These are phyloP conservation scores for Teratosphaeria epicoccoides DNA, from an alignment of 2,329 filamentous ascomycete species.

Conservation along the genomic window DNA sequence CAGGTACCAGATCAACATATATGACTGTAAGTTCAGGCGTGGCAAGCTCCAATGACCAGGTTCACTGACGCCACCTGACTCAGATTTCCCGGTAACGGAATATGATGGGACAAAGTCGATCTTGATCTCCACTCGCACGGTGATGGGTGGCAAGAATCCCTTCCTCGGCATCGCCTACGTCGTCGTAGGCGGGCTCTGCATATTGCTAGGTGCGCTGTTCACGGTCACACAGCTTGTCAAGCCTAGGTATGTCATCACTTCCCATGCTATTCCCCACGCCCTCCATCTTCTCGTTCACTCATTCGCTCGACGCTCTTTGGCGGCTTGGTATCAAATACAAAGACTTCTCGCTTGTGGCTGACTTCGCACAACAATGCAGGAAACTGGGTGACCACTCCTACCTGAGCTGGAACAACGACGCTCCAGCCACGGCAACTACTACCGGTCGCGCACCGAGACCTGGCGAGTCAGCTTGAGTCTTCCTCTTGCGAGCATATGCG, in stretches of 20 bases:
- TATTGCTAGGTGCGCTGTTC: slow-evolving; percentile 78
- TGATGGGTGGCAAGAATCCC: slow-evolving; percentile 89
- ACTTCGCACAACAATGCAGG: slow-evolving; percentile 36
- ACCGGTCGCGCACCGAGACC: slow-evolving; percentile 31
- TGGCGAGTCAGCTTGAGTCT: slow-evolving; percentile 20
- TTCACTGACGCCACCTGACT: slow-evolving; percentile 9
- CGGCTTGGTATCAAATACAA: background rate
- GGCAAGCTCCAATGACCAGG: background rate
- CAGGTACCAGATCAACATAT: slow-evolving; percentile 65
- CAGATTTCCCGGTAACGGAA: slow-evolving; percentile 68
- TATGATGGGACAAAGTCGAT: slow-evolving; percentile 87
- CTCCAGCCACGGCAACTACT: slow-evolving; percentile 45
- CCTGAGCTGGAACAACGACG: slow-evolving; percentile 82
- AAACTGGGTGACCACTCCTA: slow-evolving; percentile 98
- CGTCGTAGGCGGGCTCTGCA: slow-evolving; percentile 85
- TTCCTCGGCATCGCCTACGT: slow-evolving; percentile 96
- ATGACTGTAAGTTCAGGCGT: slow-evolving; percentile 54
- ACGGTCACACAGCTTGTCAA: slow-evolving; percentile 83
- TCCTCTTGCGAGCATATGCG: background rate
- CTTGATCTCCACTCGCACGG: slow-evolving; percentile 76
- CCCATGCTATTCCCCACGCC: background rate
- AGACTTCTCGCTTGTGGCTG: slow-evolving; percentile 2
- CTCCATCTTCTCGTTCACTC: background rate
- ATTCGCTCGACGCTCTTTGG: too few species aligned
- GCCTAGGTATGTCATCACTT: slow-evolving; percentile 58